A percentile compares a stretch with the other conserved stretches of the same genome.
phyloP scores from a whole-genome alignment of 2,329 filamentous ascomycete genomes.

The Sarocladium brachiariae region DNA sequence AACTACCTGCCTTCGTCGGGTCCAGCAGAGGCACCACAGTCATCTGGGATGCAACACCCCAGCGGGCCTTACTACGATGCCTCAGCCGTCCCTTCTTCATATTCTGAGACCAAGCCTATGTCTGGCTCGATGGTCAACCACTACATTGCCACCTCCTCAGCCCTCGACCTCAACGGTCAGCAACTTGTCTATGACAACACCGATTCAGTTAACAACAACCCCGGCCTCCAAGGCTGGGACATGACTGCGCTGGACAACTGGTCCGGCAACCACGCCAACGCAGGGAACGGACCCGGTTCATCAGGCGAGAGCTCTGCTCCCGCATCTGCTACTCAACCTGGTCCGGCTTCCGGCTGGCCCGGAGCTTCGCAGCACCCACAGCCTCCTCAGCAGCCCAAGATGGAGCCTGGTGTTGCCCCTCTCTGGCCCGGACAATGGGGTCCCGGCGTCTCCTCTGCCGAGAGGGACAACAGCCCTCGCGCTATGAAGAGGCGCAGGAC shows the following conservation, averaged over 20 bases:
- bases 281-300: slow-evolving; percentile 13
- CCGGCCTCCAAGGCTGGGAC: slow-evolving; percentile 30
- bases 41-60: neutral
- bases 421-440: slow-evolving; percentile 14
- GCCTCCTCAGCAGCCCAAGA: slow-evolving; percentile 2
- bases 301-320: neutral
- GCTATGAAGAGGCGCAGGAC: slow-evolving; percentile 29
- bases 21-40: slow-evolving; percentile 18
- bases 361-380: slow-evolving; percentile 9
- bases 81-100: neutral
- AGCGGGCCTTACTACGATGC: slow-evolving; percentile 16
- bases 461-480: slow-evolving; percentile 28
- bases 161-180: slow-evolving; percentile 25
- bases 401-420: neutral
- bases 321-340: slow-evolving; percentile 3
- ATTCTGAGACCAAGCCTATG: slow-evolving; percentile 27
- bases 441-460: slow-evolving; percentile 14
- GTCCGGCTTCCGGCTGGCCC: slow-evolving; percentile 12
- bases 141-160: slow-evolving; percentile 22
- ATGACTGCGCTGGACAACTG: slow-evolving; percentile 29
- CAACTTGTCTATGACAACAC: slow-evolving; percentile 25
- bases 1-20: slow-evolving; percentile 23
- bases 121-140: slow-evolving; percentile 19
- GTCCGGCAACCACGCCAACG: slow-evolving; percentile 20
- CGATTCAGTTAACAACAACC: slow-evolving; percentile 23